Base-by-base conservation (phyloP, 495 filamentous ascomycete species). In the Cryomyces antarcticus region DNA sequence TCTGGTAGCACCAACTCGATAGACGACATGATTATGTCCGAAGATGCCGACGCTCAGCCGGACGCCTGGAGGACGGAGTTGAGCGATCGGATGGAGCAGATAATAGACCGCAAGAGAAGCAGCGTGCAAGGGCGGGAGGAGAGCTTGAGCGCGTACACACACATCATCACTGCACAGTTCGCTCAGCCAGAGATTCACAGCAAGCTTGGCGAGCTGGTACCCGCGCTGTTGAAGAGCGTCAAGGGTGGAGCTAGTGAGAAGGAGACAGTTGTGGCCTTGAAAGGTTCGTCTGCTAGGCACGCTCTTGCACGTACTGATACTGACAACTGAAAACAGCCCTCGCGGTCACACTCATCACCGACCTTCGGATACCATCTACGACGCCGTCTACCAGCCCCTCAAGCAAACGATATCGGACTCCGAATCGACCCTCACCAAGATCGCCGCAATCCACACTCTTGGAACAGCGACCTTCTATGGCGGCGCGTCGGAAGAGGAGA, bases 21-120 rank as follows among this genome's bases (percentile, higher is more conserved):
- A 42, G 75, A 80, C 56, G 77, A 80, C 48, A 47, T 72, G 9
- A 59, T 68, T 30, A 67, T 69, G 27, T 65, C 70, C 39, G 67
- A 71, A 17, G 74, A 73, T 5, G 57, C 24, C 3, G 61, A 65
- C 6, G 62, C 70, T 5, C 41, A 52, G 10, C 60, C 72, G 43
- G 62, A 62, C 30, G 63, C 66, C 29, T 84, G 80, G 79, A 68
- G 71, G 27, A 66, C 77, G 13, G 75, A 77, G 44, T 64, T 94
- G 1, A 63, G 60, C 10, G 73, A 80, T 50, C 71, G 75, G n/a
- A 75, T 94, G 39, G 67, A 80, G 42, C 82, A 88, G 53, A 76
- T 95, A 17, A 62, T 83, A 24, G 82, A 94, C 50, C 76, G 84
- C 49, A 97, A 94, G 66, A 73, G 80, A 43, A 82, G 75, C 56